Conservation (phyloP, 2,329 filamentous ascomycete species). For the Fusarium veterinarium region DNA sequence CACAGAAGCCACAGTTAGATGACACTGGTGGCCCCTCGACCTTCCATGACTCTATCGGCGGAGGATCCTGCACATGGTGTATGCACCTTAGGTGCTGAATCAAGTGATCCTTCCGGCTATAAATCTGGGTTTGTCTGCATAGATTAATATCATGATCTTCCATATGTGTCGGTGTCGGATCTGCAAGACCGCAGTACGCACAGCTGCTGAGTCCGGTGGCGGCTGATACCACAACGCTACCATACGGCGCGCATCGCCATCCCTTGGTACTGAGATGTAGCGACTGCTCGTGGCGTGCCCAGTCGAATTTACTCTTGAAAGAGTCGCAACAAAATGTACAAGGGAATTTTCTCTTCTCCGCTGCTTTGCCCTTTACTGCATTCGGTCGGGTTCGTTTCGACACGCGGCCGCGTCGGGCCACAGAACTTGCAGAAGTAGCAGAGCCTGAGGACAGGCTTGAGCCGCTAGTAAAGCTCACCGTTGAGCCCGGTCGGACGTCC, state of each 20-base stretch:
- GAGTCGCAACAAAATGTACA: conserved; percentile 36
- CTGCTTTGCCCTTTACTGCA: background rate
- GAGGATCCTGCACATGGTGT: conserved; percentile 49
- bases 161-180: background rate
- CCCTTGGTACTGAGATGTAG: conserved; percentile 26
- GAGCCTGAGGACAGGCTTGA: background rate
- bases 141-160: background rate
- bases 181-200: background rate
- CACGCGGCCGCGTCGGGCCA: background rate
- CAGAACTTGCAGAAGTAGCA: background rate
- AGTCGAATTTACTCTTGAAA: conserved; percentile 34
- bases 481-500: too few relatives aligned
- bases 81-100: conserved; percentile 43
- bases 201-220: conserved; percentile 28
- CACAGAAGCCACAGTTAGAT: conserved; percentile 47
- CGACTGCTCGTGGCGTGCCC: conserved; percentile 30
- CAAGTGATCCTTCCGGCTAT: conserved; percentile 39
- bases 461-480: background rate
- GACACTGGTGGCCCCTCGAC: conserved; percentile 23
- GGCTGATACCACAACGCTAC: conserved; percentile 21
- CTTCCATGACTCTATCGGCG: conserved; percentile 53
- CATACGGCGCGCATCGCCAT: conserved; percentile 31
- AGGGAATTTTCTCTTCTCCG: conserved; percentile 9
- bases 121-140: background rate
- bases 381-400: background rate